Percentiles rank a stretch among this genome's conserved stretches.
Evolutionary conservation across 257 asterid genomes (phyloP).

Genomic region (Lycium barbarum): DNA sequence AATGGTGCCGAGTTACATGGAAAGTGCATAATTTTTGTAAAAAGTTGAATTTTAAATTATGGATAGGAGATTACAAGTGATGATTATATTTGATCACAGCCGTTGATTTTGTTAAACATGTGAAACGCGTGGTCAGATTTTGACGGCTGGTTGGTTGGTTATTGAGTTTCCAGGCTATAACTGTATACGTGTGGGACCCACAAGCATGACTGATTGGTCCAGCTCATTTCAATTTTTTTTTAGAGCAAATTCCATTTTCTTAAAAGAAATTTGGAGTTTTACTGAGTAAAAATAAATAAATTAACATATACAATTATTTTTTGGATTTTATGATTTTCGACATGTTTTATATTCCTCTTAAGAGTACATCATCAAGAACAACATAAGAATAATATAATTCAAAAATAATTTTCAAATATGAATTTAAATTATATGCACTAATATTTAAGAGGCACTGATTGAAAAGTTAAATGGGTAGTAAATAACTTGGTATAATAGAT

Average conservation of each 20-base stretch:
- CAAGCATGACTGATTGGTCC: background rate
- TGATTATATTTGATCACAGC: background rate
- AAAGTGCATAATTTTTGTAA: background rate
- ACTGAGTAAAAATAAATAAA: too few species aligned
- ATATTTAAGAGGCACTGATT: too few species aligned
- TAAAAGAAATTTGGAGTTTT: too few species aligned
- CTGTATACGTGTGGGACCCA: background rate
- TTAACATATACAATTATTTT: too few species aligned
- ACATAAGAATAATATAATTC: too few species aligned
- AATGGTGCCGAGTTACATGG: background rate
- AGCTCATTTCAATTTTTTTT: background rate
- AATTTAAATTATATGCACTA: too few species aligned
- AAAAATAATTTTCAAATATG: too few species aligned
- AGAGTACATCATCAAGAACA: too few species aligned
- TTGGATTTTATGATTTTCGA: too few species aligned
- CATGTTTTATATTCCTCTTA: too few species aligned
- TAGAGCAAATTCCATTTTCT: background rate
- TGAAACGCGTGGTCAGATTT: background rate
- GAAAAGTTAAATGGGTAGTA: too few species aligned
- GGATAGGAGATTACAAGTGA: background rate
- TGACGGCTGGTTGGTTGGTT: constrained; percentile 1
- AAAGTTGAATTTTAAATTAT: background rate
- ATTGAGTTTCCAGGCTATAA: background rate
- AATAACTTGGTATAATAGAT: too few species aligned
- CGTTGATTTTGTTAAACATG: background rate